Conservation (phyloP, 768 basidiomycete genomes). For the Plicaturopsis crispa region DNA sequence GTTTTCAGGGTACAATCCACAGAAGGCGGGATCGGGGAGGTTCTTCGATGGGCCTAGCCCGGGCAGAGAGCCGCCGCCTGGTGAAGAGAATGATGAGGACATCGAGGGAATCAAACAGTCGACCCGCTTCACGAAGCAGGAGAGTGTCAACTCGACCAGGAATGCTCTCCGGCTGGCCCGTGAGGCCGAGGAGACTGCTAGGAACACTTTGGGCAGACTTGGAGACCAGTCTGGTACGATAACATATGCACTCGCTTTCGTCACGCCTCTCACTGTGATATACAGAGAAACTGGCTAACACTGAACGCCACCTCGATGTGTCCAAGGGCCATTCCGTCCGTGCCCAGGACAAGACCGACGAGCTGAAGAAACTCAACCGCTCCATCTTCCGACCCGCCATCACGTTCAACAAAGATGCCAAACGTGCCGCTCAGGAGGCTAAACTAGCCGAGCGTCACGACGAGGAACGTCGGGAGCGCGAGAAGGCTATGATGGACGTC, state of each 20-base stretch:
- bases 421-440: conserved; percentile 80
- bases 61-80: conserved; percentile 40
- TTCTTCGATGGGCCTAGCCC: conserved; percentile 59
- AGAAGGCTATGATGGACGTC: conserved; percentile 80
- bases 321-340: conserved; percentile 80
- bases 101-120: conserved; percentile 94
- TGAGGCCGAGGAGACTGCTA: conserved; percentile 95
- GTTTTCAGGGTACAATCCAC: conserved; percentile 66
- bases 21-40: conserved; percentile 44
- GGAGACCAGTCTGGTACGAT: conserved; percentile 90
- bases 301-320: conserved; percentile 90
- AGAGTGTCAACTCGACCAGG: conserved; percentile 79
- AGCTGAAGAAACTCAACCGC: conserved; percentile 89
- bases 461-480: conserved; percentile 76
- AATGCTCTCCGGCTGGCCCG: conserved; percentile 90
- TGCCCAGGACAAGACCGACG: conserved; percentile 90
- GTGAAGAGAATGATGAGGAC: conserved; percentile 79
- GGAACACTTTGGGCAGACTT: conserved; percentile 73
- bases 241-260: conserved; percentile 1
- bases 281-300: conserved; percentile 82
- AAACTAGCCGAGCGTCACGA: conserved; percentile 82
- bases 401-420: conserved; percentile 88
- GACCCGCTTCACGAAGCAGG: conserved; percentile 85
- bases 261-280: conserved; percentile 5
- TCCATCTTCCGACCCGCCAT: conserved; percentile 93